Evolutionary conservation across 805 yeast genomes (phyloP), one percentile per base, ranked within the genome.

Genomic region (Candida boleticola): DNA sequence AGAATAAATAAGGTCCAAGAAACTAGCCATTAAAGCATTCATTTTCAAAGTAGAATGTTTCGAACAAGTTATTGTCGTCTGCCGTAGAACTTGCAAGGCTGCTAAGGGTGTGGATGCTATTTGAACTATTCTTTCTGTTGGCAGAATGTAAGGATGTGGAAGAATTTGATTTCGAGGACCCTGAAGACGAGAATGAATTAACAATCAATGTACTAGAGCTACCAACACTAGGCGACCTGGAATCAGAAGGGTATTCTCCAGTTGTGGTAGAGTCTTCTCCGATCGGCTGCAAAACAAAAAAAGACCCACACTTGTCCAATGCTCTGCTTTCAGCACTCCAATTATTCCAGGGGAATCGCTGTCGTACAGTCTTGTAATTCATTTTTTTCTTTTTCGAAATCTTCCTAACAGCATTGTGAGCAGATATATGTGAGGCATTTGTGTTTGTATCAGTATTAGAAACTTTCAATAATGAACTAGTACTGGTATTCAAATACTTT

Each of bases 401-500:
- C 38, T 16, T 16, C 22, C 25, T 36, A 5, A 36, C 38, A 11
- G 38, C 38, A 14, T 36, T 36, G 38, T 36, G 38, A 17, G 29
- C 38, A 10, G 30, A 23, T 13, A 36, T 36, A 20, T 36, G 38
- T 3, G 38, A 36, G 6, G 36, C 27, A 14, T 33, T 33, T 3
- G 36, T 33, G 36, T 33, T 33, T 9, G 36, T 33, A 5, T 9
- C 11, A 13, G 27, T 9, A 33, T 33, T 21, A 7, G 35, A 31
- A 19, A 31, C 16, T 31, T 20, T 31, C 21, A 31, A 31, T 5
- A 31, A 20, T 5, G 35, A 31, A 19, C 35, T 31, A 5, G 35
- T 31, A 31, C 35, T 31, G 21, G 11, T 31, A 20, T 31, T 31
- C 21, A 31, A 31, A 11, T 31, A 31, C 35, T 31, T 31, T 6